Evolutionary conservation across 2,329 filamentous ascomycete species (phyloP).

Genomic region (Aspergillus sclerotialis): DNA sequence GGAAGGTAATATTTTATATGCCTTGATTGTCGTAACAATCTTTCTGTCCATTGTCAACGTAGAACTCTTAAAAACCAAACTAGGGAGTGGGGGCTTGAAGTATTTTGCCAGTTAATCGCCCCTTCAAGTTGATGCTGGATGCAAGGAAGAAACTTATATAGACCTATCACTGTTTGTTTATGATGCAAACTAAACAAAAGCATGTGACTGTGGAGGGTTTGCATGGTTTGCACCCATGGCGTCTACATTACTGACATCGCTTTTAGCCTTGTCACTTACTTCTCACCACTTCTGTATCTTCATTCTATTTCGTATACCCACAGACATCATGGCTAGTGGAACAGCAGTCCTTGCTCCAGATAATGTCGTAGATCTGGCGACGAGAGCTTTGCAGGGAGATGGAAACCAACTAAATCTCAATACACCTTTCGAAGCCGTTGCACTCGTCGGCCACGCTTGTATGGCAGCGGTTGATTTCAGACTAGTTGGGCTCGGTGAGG

Average conservation of each 20-base stretch:
- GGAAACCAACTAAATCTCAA: slow-evolving; percentile 25
- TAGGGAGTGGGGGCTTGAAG: too few relatives aligned
- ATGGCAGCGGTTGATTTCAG: slow-evolving; percentile 75
- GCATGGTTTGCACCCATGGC: background rate
- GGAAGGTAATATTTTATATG: too few relatives aligned
- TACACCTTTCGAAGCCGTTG: slow-evolving; percentile 68
- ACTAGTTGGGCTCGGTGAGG: slow-evolving; percentile 76
- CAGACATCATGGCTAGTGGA: slow-evolving; percentile 11
- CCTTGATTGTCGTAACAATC: too few relatives aligned
- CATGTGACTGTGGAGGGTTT: slow-evolving; percentile 4
- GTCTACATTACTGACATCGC: background rate
- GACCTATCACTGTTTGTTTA: too few relatives aligned
- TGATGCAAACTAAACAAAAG: background rate
- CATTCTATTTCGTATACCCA: too few relatives aligned
- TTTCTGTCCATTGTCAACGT: too few relatives aligned
- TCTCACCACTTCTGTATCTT: background rate
- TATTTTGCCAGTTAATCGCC: too few relatives aligned
- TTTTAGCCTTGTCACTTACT: background rate
- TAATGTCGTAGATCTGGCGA: slow-evolving; percentile 25
- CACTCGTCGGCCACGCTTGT: slow-evolving; percentile 75
- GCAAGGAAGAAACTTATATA: too few relatives aligned
- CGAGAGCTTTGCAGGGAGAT: slow-evolving; percentile 22
- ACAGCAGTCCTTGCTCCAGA: slow-evolving; percentile 20
- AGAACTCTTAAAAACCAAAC: too few relatives aligned
- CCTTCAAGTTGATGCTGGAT: too few relatives aligned